Evolutionary conservation across 768 basidiomycete species (phyloP), one percentile per base, ranked within the genome.

Genomic region (Mycena epipterygia): DNA sequence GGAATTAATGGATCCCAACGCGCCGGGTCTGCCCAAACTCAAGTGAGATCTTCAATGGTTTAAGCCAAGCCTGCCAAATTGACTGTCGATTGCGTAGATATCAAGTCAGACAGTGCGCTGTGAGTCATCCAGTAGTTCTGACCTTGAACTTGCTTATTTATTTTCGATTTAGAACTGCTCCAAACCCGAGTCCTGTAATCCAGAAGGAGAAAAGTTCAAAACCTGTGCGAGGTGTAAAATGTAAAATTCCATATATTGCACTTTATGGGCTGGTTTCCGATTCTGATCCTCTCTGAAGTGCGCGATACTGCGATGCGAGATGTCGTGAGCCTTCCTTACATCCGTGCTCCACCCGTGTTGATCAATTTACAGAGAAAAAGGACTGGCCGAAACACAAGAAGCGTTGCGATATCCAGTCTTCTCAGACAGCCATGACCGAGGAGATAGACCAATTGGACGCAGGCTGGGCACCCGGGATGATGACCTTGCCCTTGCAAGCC

Each of bases 321-420:
- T 58, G 56, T 25, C 65, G 39, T 58, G 19, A 19, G 32, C 37
- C 5, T 35, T 41, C 16, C 39, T 44, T 44, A 14, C n/a, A n/a
- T n/a, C n/a, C n/a, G 35, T 57, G n/a, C n/a, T 55, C 5, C 44
- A 33, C 21, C n/a, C 19, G 29, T 27, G 16, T 5, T 23, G 11
- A 23, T 29, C 2, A 23, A 2, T 2, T n/a, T 1, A 1, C 19
- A 61, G 42, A 61, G 33, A 68, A 60, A 35, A 68, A 68, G 33
- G 67, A 61, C 59, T 68, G 67, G 67, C 30, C 58, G 25, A 68
- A 55, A 32, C 67, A 68, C 55, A 68, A 61, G 46, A 49, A 41
- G 21, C 49, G 67, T 27, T 68, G 67, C 30, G 67, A 61, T 33
- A 21, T 33, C 2, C 59, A 60, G 11, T 29, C 39, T 60, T 4